Conservation (phyloP, 2,329 filamentous ascomycete species). For the Calonectria pseudoturangicola region DNA sequence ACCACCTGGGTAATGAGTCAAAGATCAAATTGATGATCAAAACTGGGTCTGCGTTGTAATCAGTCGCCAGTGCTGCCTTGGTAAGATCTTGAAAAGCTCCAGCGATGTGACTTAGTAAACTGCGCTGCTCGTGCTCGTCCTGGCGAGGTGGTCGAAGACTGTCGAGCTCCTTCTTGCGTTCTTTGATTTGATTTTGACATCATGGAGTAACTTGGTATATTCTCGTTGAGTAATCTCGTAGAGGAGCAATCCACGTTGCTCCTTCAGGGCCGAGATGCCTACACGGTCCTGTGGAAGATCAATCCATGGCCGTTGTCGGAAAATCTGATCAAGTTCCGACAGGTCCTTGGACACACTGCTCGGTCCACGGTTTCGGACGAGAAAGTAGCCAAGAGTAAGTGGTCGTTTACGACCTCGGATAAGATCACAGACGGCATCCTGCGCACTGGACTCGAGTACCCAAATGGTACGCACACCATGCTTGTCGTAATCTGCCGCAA, state of each 20-base stretch:
- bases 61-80: neutral
- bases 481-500: slow-evolving; percentile 56
- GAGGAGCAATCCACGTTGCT: neutral
- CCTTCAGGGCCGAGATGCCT: neutral
- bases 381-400: slow-evolving; percentile 63
- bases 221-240: neutral
- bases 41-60: neutral
- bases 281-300: neutral
- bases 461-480: slow-evolving; percentile 61
- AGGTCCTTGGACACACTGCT: slow-evolving; percentile 39
- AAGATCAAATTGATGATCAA: neutral
- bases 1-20: neutral
- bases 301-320: neutral
- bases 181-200: slow-evolving; percentile 2
- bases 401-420: slow-evolving; percentile 59
- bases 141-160: neutral
- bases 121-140: neutral
- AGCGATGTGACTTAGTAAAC: neutral
- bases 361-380: slow-evolving; percentile 63
- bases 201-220: neutral
- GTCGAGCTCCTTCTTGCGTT: neutral
- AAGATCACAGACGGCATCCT: slow-evolving; percentile 60
- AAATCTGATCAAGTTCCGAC: slow-evolving; percentile 53
- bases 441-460: slow-evolving; percentile 58
- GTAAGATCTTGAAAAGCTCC: neutral